These are phyloP conservation scores for Solanum chaucha DNA, from an alignment of 257 asterid genomes.

Conservation along the genomic window DNA sequence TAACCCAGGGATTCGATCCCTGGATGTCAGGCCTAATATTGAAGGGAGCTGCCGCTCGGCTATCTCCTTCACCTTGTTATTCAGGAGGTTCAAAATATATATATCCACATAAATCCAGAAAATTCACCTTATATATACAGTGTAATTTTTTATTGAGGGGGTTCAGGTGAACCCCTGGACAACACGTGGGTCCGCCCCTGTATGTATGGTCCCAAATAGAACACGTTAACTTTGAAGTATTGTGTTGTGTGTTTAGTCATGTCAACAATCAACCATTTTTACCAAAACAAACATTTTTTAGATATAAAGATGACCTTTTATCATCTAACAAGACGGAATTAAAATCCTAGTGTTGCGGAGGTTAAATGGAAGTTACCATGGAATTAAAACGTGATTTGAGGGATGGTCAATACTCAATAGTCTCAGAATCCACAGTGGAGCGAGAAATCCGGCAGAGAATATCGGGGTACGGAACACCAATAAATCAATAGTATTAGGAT, in stretches of 20 bases:
- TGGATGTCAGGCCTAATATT: too few species aligned
- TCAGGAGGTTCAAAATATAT: too few species aligned
- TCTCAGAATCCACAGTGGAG: not conserved
- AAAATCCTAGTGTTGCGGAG: not conserved
- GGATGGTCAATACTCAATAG: not conserved
- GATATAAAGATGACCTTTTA: not conserved
- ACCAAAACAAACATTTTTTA: not conserved
- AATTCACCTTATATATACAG: too few species aligned
- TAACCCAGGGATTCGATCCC: too few species aligned
- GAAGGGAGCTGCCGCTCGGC: too few species aligned
- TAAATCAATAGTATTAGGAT: not conserved
- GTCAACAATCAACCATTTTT: not conserved
- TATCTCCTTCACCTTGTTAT: too few species aligned
- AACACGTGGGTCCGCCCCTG: not conserved
- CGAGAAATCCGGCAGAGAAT: slow-evolving; percentile 54
- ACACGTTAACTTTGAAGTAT: not conserved
- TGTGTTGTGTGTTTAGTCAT: not conserved
- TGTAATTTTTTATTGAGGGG: too few species aligned
- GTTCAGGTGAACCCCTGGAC: too few species aligned
- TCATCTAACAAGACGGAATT: not conserved
- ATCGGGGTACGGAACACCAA: slow-evolving; percentile 24
- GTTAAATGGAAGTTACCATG: not conserved
- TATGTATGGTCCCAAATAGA: not conserved
- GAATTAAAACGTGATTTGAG: not conserved
- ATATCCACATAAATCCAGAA: too few species aligned